These are phyloP conservation scores for Podila epicladia DNA, from an alignment of 192 early-diverging fungal genomes.

Conservation along the genomic window DNA sequence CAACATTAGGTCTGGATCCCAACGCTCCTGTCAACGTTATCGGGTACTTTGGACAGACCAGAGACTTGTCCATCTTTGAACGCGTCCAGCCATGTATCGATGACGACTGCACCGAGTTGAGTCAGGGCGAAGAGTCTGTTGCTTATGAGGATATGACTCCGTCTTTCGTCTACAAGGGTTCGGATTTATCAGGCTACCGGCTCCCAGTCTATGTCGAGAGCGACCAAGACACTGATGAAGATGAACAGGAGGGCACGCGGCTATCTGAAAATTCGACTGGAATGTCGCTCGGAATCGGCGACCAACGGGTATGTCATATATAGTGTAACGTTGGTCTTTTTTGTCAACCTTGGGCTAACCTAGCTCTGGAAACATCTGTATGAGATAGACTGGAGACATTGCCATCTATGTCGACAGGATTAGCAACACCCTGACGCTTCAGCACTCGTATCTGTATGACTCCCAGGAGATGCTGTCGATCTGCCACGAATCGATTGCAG, in stretches of 20 bases:
- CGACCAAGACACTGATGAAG: neutral
- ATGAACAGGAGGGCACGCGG: neutral
- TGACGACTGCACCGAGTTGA: neutral
- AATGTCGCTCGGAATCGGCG: neutral
- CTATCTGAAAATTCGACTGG: neutral
- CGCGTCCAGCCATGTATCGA: neutral
- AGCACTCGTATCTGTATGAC: slow-evolving; percentile 33
- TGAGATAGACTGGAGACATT: slow-evolving; percentile 36
- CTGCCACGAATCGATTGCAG: slow-evolving; percentile 21
- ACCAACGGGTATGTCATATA: neutral
- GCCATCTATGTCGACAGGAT: slow-evolving; percentile 16
- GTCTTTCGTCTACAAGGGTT: neutral
- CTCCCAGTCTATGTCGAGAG: neutral
- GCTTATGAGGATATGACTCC: neutral
- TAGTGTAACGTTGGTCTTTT: neutral
- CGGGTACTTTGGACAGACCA: slow-evolving; percentile 32
- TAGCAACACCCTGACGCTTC: slow-evolving; percentile 29
- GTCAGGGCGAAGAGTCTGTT: neutral
- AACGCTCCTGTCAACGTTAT: slow-evolving; percentile 21
- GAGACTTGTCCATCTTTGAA: slow-evolving; percentile 27
- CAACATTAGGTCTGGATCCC: slow-evolving; percentile 13
- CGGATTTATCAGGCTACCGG: neutral
- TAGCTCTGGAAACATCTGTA: neutral
- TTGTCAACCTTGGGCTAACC: neutral
- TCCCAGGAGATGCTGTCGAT: slow-evolving; percentile 27